A percentile compares a stretch with the other conserved stretches of the same genome.
phyloP scores from a whole-genome alignment of 192 early-diverging fungal species.

The Spizellomyces sp. region DNA sequence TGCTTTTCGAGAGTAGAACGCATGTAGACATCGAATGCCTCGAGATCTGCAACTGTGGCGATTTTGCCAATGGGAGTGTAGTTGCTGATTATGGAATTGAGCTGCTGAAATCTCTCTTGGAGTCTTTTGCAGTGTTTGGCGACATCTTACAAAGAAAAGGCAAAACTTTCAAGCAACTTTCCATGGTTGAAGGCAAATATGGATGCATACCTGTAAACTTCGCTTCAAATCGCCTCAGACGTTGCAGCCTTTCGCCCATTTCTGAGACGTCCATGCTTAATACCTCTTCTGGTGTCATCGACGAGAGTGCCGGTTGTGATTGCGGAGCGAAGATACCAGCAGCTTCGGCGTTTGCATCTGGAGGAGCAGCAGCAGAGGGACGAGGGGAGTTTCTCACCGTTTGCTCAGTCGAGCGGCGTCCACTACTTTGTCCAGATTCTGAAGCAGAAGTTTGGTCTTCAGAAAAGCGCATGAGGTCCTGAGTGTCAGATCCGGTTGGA shows the following conservation, averaged over 20 bases:
- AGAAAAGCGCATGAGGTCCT: conserved; percentile 25
- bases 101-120: conserved; percentile 31
- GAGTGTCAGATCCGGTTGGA: not conserved
- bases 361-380: not conserved
- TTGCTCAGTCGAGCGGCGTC: not conserved
- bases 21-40: conserved; percentile 20
- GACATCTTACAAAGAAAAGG: conserved; percentile 26
- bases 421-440: not conserved
- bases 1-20: conserved; percentile 13
- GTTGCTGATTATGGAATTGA: conserved; percentile 29
- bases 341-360: not conserved
- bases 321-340: conserved; percentile 1
- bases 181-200: not conserved
- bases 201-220: conserved; percentile 29
- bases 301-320: conserved; percentile 20
- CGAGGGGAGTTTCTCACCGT: not conserved
- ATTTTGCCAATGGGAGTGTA: conserved; percentile 33
- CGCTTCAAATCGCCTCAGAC: conserved; percentile 35
- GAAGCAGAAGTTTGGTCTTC: conserved; percentile 1
- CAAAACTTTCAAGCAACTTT: not conserved
- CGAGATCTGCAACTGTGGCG: conserved; percentile 26
- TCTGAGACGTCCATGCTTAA: conserved; percentile 22
- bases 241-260: conserved; percentile 15
- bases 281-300: conserved; percentile 28
- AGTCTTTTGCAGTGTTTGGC: conserved; percentile 39